Evolutionary conservation across 768 basidiomycete genomes (phyloP), one percentile per base, ranked within the genome.

Genomic region (Tylopilus intermedius): DNA sequence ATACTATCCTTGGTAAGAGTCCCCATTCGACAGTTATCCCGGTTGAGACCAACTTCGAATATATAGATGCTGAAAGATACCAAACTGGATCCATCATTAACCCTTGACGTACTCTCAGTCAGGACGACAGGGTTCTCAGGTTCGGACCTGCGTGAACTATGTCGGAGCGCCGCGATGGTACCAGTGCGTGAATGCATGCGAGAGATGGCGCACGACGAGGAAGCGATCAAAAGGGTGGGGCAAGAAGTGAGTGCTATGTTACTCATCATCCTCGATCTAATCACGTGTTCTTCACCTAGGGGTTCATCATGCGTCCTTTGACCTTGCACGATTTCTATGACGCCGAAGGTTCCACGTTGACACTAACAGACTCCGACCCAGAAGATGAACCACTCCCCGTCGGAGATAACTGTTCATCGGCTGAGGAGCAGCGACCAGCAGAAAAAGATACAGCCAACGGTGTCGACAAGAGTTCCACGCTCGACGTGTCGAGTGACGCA

Each of bases 131-230:
- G 90, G 2, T 72, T 83, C 24, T 94, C 93, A 2, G 94, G 95
- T 4, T 93, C 92, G 2, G 95, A 97, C 67, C 71, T 98, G 49
- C 82, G 86, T 60, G 95, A 99, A 71, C 74, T 94, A 13, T 97
- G 94, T 68, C 78, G 95, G 49, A 93, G 84, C 59, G 94, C 95
- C 1, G 94, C 91, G 0, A 95, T 97, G 93, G 80, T 84, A 1
- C 91, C 93, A 5, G 87, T 94, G 21, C 81, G 90, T 26, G 92
- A 94, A 63, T 86, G 83, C 59, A 83, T 94, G 76, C 76, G 83
- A 33, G 71, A 76, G 14, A 71, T 72, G 47, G 64, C 70, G 62
- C 57, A 69, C 70, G 63, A 80, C 62, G 66, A 79, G 67, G 72
- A 81, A 67, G 58, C 81, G 69, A 72, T 78, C 50, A 74, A 70